A percentile compares a stretch with the other conserved stretches of the same genome.
These are phyloP conservation scores for Botryococcus braunii DNA, from an alignment of 163 green algal species.

Conservation along the genomic window DNA sequence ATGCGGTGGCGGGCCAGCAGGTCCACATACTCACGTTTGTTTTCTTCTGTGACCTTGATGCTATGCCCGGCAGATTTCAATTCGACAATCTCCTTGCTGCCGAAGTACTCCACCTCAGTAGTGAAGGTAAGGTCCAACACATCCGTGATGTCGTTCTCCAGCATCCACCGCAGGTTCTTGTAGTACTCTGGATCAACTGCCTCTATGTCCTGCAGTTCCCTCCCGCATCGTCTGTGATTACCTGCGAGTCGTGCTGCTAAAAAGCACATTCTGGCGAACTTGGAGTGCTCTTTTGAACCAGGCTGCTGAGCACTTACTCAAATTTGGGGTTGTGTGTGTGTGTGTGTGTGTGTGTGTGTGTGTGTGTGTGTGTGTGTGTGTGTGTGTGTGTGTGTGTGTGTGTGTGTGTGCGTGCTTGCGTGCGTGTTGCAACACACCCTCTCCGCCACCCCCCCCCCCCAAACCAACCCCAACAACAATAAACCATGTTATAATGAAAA, in stretches of 20 bases:
- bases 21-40: slow-evolving; percentile 95
- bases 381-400: too few species aligned
- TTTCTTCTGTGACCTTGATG: slow-evolving; percentile 84
- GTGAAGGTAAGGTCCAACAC: slow-evolving; percentile 92
- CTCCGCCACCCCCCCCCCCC: too few species aligned
- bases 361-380: too few species aligned
- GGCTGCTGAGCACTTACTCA: too few species aligned
- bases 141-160: slow-evolving; percentile 91
- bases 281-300: too few species aligned
- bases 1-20: slow-evolving; percentile 87
- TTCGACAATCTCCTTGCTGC: slow-evolving; percentile 67
- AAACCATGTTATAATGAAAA: too few species aligned
- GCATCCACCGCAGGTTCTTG: slow-evolving; percentile 79
- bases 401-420: too few species aligned
- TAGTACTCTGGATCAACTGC: slow-evolving; percentile 92
- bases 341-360: too few species aligned
- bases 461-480: too few species aligned
- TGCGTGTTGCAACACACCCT: too few species aligned
- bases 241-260: not conserved
- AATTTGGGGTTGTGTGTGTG: too few species aligned
- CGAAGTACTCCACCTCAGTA: slow-evolving; percentile 91
- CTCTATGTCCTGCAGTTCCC: slow-evolving; percentile 85
- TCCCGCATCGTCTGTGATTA: not conserved
- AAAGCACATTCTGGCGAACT: not conserved
- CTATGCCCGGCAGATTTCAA: slow-evolving; percentile 68